Percentiles rank a stretch among this genome's conserved stretches.
These are phyloP conservation scores for Fusarium duplospermum DNA, from an alignment of 2,329 filamentous ascomycete species.

Conservation along the genomic window DNA sequence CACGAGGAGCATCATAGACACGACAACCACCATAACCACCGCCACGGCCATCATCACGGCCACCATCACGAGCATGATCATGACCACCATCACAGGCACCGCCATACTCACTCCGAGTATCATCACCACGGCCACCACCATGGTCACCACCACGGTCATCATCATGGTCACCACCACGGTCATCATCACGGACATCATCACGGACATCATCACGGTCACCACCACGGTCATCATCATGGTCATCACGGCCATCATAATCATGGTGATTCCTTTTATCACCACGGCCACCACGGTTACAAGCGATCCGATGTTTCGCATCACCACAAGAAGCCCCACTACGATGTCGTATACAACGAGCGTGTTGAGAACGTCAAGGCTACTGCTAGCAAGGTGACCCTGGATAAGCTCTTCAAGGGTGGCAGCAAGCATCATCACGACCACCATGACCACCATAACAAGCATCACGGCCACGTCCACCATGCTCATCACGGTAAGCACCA, in stretches of 20 bases:
- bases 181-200: conserved; percentile 3
- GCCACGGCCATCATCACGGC: conserved; percentile 9
- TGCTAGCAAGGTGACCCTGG: not conserved
- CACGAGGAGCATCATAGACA: not conserved
- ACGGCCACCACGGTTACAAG: conserved; percentile 14
- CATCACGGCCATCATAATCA: not conserved
- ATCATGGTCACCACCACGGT: not conserved
- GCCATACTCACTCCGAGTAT: conserved; percentile 13
- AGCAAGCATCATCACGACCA: conserved; percentile 1
- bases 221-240: conserved; percentile 1
- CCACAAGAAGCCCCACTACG: not conserved
- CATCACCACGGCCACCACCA: conserved; percentile 9
- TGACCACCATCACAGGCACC: conserved; percentile 22
- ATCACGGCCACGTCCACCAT: not conserved
- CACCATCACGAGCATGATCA: conserved; percentile 14
- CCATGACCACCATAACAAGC: not conserved
- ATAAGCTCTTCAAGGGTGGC: conserved; percentile 8
- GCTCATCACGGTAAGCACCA: not conserved
- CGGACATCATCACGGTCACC: not conserved
- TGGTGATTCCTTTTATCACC: not conserved
- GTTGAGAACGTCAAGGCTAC: not conserved
- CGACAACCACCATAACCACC: conserved; percentile 4
- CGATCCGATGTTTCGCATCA: not conserved
- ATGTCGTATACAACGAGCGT: conserved; percentile 15
- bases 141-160: conserved; percentile 11